phyloP scores from a whole-genome alignment of 2,329 filamentous ascomycete genomes.

The Bipolaris victoriae region DNA sequence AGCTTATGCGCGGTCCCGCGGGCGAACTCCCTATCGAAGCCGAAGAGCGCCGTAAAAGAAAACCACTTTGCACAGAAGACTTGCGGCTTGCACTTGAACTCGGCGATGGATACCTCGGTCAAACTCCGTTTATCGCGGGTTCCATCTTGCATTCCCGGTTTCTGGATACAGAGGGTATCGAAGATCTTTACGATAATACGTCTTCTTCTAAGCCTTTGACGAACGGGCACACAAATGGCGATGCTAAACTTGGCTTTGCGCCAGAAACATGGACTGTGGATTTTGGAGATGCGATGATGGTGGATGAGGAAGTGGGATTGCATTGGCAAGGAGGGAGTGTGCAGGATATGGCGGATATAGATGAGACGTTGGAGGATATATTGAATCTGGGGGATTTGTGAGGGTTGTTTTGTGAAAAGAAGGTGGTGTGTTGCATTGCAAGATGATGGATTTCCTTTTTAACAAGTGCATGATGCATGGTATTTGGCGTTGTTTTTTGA shows the following conservation, averaged over 20 bases:
- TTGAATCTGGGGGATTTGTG: conserved; percentile 37
- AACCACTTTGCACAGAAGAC: conserved; percentile 77
- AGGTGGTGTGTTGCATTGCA: conserved; percentile 1
- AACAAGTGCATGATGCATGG: too few species aligned
- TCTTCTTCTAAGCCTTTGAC: conserved; percentile 12
- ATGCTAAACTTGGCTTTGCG: conserved; percentile 4
- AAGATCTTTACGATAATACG: conserved; percentile 25
- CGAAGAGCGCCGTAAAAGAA: conserved; percentile 73
- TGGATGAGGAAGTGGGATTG: conserved; percentile 41
- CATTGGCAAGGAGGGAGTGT: conserved; percentile 50
- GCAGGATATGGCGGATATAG: conserved; percentile 35
- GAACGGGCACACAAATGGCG: conserved; percentile 16
- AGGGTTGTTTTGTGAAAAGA: neutral
- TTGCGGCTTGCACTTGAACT: conserved; percentile 77
- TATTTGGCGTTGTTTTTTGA: neutral
- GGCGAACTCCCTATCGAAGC: conserved; percentile 82
- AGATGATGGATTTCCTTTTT: too few species aligned
- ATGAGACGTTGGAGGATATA: conserved; percentile 50
- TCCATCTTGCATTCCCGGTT: conserved; percentile 70
- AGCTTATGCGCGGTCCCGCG: conserved; percentile 73
- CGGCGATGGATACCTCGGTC: conserved; percentile 74
- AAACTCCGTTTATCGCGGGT: conserved; percentile 77
- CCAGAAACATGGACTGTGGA: conserved; percentile 27
- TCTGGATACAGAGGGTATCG: conserved; percentile 59
- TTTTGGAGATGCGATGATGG: conserved; percentile 33